phyloP scores from a whole-genome alignment of 2,329 filamentous ascomycete genomes.

The Curvularia verruculosa region DNA sequence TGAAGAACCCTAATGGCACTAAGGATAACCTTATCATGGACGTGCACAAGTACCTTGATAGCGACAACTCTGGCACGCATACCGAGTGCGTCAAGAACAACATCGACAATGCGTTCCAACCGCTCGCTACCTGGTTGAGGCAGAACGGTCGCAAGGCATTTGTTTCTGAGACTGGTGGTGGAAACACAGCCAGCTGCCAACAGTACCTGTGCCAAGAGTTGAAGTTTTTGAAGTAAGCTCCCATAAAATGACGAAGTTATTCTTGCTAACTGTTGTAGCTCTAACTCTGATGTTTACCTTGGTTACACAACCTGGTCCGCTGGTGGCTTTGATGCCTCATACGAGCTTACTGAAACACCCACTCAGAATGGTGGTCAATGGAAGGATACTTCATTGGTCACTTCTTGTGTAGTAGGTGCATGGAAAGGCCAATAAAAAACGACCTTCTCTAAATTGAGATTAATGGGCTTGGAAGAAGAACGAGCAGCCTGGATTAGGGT shows the following conservation, averaged over 20 bases:
- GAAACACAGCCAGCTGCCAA: slow-evolving; percentile 45
- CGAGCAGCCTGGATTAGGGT: background rate
- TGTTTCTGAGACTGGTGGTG: slow-evolving; percentile 52
- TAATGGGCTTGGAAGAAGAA: background rate
- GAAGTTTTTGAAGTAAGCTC: slow-evolving; percentile 35
- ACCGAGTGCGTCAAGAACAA: slow-evolving; percentile 34
- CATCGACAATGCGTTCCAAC: slow-evolving; percentile 43
- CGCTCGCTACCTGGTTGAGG: slow-evolving; percentile 47
- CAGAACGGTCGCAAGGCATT: slow-evolving; percentile 49
- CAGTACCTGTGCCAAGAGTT: slow-evolving; percentile 42
- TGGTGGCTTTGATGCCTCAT: slow-evolving; percentile 30
- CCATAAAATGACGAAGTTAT: background rate
- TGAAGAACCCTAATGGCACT: slow-evolving; percentile 66
- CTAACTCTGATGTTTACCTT: slow-evolving; percentile 12
- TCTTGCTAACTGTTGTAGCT: background rate
- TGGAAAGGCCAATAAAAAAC: background rate
- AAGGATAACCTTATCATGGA: slow-evolving; percentile 60
- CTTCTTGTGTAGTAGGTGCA: background rate
- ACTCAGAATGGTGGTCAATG: background rate
- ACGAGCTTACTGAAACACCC: background rate
- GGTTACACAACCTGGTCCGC: slow-evolving; percentile 41
- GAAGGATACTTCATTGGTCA: background rate
- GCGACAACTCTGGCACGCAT: slow-evolving; percentile 49
- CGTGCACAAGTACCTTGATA: slow-evolving; percentile 52
- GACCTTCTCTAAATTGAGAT: background rate